These are phyloP conservation scores for Tanozyma kutaoensis DNA, from an alignment of 805 yeast species.

Conservation along the genomic window DNA sequence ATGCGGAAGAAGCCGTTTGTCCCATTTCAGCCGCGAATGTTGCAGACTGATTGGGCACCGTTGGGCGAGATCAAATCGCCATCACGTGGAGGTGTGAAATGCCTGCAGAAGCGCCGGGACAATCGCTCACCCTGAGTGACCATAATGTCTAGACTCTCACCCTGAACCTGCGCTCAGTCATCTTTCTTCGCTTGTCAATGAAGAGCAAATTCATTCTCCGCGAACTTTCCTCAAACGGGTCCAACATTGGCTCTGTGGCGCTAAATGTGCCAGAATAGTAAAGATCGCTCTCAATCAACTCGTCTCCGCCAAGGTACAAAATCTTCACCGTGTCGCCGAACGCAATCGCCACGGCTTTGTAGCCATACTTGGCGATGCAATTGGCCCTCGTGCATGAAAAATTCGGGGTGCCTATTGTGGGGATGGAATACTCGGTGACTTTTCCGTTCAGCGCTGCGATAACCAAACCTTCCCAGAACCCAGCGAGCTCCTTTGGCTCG, in stretches of 20 bases:
- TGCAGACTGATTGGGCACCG: too few species aligned
- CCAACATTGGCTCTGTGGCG: constrained; percentile 8
- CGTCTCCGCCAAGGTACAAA: constrained; percentile 64
- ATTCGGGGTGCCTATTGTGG: constrained; percentile 24
- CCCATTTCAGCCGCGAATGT: too few species aligned
- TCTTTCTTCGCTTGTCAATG: too few species aligned
- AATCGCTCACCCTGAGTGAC: too few species aligned
- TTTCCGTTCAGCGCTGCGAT: constrained; percentile 52
- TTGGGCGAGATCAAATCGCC: too few species aligned
- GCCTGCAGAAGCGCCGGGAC: too few species aligned
- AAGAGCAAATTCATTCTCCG: too few species aligned
- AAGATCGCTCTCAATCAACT: constrained; percentile 47
- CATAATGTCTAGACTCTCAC: too few species aligned
- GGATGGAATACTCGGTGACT: constrained; percentile 43
- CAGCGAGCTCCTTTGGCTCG: constrained; percentile 7
- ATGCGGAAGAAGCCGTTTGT: too few species aligned
- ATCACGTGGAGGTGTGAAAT: too few species aligned
- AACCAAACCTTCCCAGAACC: constrained; percentile 75
- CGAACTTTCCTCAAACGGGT: too few species aligned
- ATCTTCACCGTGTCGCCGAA: constrained; percentile 66
- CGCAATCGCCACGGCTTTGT: constrained; percentile 60
- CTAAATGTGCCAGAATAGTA: constrained; percentile 28
- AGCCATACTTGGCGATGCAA: constrained; percentile 60
- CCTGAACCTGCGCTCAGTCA: too few species aligned
- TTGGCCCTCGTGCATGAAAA: constrained; percentile 25